Conservation (phyloP, 139 green algal species). For the Tetraselmis chui region DNA sequence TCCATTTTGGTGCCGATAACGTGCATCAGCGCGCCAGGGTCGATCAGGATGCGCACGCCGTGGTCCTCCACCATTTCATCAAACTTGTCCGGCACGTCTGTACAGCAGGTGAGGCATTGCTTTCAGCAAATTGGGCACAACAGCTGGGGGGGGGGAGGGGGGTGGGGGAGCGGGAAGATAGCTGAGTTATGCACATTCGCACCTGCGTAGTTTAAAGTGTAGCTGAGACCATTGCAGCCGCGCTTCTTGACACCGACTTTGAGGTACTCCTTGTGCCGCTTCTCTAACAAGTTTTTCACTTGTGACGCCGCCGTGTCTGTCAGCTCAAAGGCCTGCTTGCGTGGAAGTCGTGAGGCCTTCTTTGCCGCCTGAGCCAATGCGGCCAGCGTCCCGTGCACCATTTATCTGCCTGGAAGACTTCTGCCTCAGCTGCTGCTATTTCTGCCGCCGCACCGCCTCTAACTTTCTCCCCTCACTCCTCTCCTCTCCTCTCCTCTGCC, state of each 20-base stretch:
- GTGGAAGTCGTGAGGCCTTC: conserved; percentile 5
- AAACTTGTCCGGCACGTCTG: conserved; percentile 83
- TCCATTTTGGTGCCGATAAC: conserved; percentile 96
- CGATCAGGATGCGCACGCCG: conserved; percentile 88
- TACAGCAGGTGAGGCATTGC: background rate
- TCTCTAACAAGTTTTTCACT: conserved; percentile 64
- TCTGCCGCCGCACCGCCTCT: no score
- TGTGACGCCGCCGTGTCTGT: conserved; percentile 76
- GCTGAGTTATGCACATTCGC: background rate
- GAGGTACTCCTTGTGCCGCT: conserved; percentile 84
- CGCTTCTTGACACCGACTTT: conserved; percentile 85
- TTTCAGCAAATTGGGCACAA: no score
- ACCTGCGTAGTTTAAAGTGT: conserved; percentile 96
- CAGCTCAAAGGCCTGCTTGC: conserved; percentile 75
- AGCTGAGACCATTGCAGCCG: conserved; percentile 94
- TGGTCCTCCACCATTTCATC: conserved; percentile 91
- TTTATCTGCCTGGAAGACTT: no score
- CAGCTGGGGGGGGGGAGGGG: background rate
- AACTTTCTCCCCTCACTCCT: no score
- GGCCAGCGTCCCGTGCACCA: background rate
- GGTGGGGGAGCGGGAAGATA: background rate
- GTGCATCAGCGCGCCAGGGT: conserved; percentile 93
- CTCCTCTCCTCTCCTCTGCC: no score
- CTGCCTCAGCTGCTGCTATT: no score
- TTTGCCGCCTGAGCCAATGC: background rate